phyloP scores from a whole-genome alignment of 164 flowering plant species.

The Berberis thunbergii region DNA sequence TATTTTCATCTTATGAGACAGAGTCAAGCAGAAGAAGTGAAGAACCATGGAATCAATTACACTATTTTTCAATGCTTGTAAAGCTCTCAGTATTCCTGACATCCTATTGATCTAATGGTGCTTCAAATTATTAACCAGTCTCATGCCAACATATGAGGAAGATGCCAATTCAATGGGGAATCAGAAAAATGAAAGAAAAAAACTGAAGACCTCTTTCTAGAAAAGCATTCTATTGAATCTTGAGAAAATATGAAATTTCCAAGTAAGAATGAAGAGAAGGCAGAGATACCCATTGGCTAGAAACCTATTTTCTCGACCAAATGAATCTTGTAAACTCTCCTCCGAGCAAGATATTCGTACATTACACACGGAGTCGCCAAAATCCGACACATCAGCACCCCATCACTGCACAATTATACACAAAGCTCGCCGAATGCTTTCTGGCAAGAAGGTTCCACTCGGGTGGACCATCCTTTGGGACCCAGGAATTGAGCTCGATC shows the following conservation, averaged over 20 bases:
- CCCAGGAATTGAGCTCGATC: constrained; percentile 83
- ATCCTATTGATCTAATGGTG: constrained; percentile 21
- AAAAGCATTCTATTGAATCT: constrained; percentile 16
- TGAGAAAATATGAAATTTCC: constrained; percentile 15
- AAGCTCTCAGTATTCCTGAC: constrained; percentile 14
- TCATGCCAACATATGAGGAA: constrained; percentile 6
- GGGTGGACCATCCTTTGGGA: constrained; percentile 71
- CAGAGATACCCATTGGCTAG: constrained; percentile 21
- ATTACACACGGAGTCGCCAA: constrained; percentile 10
- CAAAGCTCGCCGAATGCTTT: constrained; percentile 38
- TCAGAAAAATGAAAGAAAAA: background rate
- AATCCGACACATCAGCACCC: constrained; percentile 19
- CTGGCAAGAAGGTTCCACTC: constrained; percentile 69
- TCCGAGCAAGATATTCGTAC: background rate
- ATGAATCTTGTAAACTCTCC: constrained; percentile 13
- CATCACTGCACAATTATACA: constrained; percentile 34
- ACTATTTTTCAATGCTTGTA: constrained; percentile 10
- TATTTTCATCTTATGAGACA: too few species aligned
- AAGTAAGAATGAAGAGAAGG: constrained; percentile 13
- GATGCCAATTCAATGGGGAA: constrained; percentile 11
- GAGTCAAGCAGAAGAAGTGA: constrained; percentile 7
- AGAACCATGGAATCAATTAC: background rate
- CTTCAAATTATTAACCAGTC: constrained; percentile 23
- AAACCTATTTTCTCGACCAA: constrained; percentile 19
- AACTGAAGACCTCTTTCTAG: constrained; percentile 10